Conservation (phyloP, 2,329 filamentous ascomycete species). For the Trichoderma atroviride region DNA sequence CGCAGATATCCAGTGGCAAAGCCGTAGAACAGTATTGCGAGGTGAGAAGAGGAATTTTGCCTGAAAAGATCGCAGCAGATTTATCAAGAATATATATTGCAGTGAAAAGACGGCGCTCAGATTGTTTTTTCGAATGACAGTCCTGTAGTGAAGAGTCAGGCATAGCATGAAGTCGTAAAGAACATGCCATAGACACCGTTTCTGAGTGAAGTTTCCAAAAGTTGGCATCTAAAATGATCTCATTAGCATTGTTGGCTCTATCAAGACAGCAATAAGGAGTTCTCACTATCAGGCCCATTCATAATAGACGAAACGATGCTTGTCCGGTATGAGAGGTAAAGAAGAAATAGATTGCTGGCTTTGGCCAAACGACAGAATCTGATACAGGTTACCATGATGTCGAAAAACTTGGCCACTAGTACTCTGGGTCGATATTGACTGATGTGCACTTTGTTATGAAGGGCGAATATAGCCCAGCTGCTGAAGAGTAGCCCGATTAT, state of each 20-base stretch:
- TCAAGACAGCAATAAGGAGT: background rate
- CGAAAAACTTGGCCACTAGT: background rate
- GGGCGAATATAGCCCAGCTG: background rate
- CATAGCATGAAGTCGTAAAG: background rate
- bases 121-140: background rate
- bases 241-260: background rate
- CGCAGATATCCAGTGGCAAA: constrained; percentile 4
- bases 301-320: constrained; percentile 11
- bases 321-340: constrained; percentile 6
- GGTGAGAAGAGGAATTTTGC: background rate
- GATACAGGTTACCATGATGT: constrained; percentile 5
- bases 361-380: background rate
- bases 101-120: constrained; percentile 10
- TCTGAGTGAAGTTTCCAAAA: background rate
- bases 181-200: background rate
- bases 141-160: background rate
- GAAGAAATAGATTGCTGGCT: background rate
- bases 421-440: background rate
- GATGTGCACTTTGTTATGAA: constrained; percentile 2
- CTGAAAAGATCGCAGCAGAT: background rate
- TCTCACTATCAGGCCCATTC: background rate
- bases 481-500: constrained; percentile 11
- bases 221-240: background rate
- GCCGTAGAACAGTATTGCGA: background rate
- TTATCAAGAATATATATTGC: constrained; percentile 12